Percentiles rank a stretch among this genome's conserved stretches.
These are phyloP conservation scores for Setaria italica DNA, from an alignment of 202 grass and related monocot species.

Conservation along the genomic window DNA sequence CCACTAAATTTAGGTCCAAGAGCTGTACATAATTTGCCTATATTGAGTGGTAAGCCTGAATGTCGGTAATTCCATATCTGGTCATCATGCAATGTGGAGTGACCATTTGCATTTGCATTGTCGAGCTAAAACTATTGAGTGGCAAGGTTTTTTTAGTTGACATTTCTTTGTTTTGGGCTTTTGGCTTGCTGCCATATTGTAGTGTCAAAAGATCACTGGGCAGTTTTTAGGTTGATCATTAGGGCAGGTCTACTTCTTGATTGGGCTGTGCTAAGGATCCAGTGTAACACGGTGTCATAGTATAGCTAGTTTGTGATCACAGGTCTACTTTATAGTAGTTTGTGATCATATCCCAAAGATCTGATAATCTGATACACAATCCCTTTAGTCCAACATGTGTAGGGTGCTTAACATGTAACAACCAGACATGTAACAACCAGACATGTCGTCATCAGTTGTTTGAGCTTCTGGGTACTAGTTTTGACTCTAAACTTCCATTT, in stretches of 20 bases:
- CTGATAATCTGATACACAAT: conserved; percentile 5
- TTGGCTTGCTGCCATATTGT: background rate
- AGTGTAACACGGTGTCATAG: too few species aligned
- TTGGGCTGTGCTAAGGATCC: too few species aligned
- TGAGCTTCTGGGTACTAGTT: too few species aligned
- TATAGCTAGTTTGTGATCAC: too few species aligned
- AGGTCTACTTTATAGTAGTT: background rate
- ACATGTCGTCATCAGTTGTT: conserved; percentile 25
- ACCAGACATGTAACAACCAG: conserved; percentile 27
- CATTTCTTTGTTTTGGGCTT: background rate
- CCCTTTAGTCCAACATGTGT: conserved; percentile 16
- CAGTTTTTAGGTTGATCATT: background rate
- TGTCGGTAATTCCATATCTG: too few species aligned
- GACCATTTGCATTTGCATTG: background rate
- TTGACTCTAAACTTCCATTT: too few species aligned
- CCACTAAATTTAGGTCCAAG: background rate
- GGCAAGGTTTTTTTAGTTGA: background rate
- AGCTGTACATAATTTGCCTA: conserved; percentile 1
- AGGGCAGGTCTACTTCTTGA: background rate
- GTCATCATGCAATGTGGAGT: background rate
- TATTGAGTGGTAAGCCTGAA: too few species aligned
- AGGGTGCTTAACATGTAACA: conserved; percentile 10
- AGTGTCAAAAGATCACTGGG: background rate
- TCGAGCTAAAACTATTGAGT: background rate
- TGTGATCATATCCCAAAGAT: conserved; percentile 30